Percentiles rank a stretch among this genome's conserved stretches.
Evolutionary conservation across 768 basidiomycete genomes (phyloP).

Genomic region (Pluteus cervinus): DNA sequence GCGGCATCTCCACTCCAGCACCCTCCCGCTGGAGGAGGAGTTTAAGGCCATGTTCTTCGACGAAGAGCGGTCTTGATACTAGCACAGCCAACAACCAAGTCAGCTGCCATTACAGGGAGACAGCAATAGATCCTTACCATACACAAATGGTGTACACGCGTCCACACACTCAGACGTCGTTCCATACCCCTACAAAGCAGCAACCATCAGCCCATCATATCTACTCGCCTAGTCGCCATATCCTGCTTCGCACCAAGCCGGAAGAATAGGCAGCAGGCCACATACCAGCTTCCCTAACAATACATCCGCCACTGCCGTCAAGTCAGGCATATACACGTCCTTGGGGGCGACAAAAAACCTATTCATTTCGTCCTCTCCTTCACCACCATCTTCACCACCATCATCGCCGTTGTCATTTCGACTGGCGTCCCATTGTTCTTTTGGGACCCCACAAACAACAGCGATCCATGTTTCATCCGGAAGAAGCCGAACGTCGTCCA

Average conservation of each 20-base stretch:
- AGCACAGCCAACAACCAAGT: constrained; percentile 5
- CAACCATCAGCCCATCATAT: too few species aligned
- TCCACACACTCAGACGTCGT: constrained; percentile 79
- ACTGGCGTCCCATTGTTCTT: constrained; percentile 43
- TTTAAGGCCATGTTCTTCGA: constrained; percentile 75
- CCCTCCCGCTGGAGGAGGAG: constrained; percentile 58
- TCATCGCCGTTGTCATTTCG: constrained; percentile 22
- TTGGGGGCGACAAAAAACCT: constrained; percentile 71
- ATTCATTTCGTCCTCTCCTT: too few species aligned
- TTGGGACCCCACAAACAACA: constrained; percentile 69
- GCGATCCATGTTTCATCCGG: constrained; percentile 74
- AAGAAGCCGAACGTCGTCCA: constrained; percentile 38
- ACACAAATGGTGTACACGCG: constrained; percentile 71
- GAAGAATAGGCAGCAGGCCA: constrained; percentile 7
- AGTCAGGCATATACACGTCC: constrained; percentile 79
- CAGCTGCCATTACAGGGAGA: background rate
- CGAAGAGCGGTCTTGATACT: constrained; percentile 76
- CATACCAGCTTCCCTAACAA: constrained; percentile 72
- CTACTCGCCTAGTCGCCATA: too few species aligned
- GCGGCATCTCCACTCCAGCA: constrained; percentile 61
- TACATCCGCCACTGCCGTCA: constrained; percentile 69
- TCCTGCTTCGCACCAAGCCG: constrained; percentile 3
- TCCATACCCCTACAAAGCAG: constrained; percentile 58
- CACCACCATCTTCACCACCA: constrained; percentile 55
- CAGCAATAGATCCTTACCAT: constrained; percentile 36